Base-by-base conservation (phyloP, 2,329 filamentous ascomycete species). In the Aureobasidium uvarum region DNA sequence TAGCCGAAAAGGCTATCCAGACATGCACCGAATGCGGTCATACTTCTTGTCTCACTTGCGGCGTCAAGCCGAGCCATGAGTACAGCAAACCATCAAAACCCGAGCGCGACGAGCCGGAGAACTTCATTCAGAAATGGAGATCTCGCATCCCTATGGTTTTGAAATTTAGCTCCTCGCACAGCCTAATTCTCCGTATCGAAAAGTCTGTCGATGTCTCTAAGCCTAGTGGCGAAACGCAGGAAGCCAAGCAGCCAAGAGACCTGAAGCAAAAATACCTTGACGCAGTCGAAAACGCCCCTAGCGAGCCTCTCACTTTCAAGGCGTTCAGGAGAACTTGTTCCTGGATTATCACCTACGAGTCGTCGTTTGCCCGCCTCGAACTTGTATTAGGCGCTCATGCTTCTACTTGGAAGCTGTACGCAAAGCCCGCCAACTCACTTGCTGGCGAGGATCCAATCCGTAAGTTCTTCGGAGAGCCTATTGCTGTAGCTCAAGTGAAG, bases 1-100 rank as follows among this genome's bases (percentile, higher is more conserved):
- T 80, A 1, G 75, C 77, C 4, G 69, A 72, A 6, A 74, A 74
- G 11, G 66, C 69, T 0, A 77, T 87, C 7, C 76, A 81, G 41
- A 69, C 73, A 43, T 89, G 86, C 69, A 70, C 68, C 0, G 72
- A 79, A 5, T 89, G 86, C 68, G 75, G 72, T 0, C 82, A 87
- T 68, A 84, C 82, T 3, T 80, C 81, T 13, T 89, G 86, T 71
- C 70, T 74, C 1, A 71, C 73, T 5, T 88, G 85, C 69, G 81
- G 79, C 1, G 80, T 81, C 2, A 86, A 85, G 46, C 86, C 86
- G 0, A 68, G 69, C 8, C 84, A 86, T 68, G 68, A 72, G 3
- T 85, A 83, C 65, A 25, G 43, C 10, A 13, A 14, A 1, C 52
- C 65, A 6, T 33, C 25, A 25, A 25, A 25, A 25, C 2, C 25